Conservation (phyloP, 208 protist genomes). For the Leptomonas pyrrhocoris region DNA sequence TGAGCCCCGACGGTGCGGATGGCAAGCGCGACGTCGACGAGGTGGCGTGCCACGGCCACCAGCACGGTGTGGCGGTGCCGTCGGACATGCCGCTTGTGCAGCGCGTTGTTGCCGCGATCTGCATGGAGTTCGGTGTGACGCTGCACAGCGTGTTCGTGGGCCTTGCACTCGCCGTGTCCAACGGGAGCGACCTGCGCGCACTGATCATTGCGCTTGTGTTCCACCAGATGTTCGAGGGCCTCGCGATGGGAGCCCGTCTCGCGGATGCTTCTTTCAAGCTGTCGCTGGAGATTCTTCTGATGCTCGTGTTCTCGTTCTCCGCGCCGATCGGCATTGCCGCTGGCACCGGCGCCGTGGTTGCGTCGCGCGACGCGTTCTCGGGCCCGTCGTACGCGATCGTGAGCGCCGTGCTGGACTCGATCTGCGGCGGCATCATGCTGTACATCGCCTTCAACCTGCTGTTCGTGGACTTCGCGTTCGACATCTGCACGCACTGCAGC, state of each 20-base stretch:
- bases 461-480: constrained; percentile 60
- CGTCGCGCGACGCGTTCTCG: constrained; percentile 27
- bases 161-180: constrained; percentile 47
- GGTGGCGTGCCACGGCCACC: constrained; percentile 23
- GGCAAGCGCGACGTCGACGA: neutral
- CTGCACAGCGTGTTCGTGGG: constrained; percentile 77
- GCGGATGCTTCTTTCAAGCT: constrained; percentile 51
- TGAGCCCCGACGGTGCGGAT: neutral
- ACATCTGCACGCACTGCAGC: constrained; percentile 40
- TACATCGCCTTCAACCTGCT: constrained; percentile 73
- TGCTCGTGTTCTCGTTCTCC: constrained; percentile 53
- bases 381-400: constrained; percentile 37
- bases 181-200: constrained; percentile 31
- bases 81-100: constrained; percentile 18
- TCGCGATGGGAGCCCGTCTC: constrained; percentile 59
- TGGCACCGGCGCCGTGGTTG: constrained; percentile 31
- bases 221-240: constrained; percentile 77
- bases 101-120: constrained; percentile 45
- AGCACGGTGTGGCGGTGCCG: constrained; percentile 22
- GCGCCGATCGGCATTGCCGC: constrained; percentile 51
- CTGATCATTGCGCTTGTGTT: constrained; percentile 66
- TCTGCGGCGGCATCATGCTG: constrained; percentile 77
- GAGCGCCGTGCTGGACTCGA: constrained; percentile 45
- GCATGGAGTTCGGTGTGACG: constrained; percentile 73
- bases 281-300: constrained; percentile 40